phyloP scores from a whole-genome alignment of 148 eudicot genomes.

The Rheum nobile region DNA sequence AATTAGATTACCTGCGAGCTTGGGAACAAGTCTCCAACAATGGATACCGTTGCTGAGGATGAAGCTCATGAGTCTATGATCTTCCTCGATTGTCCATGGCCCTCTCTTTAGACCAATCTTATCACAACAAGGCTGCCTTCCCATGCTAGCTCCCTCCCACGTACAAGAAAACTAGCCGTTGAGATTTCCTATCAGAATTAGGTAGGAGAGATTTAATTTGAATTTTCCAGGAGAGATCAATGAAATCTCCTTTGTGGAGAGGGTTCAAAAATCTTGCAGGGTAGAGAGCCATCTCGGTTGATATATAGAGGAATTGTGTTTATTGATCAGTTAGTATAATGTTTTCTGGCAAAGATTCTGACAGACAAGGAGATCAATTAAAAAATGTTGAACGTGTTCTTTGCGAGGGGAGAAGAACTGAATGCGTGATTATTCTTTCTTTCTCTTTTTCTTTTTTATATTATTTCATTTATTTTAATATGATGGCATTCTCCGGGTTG shows the following conservation, averaged over 20 bases:
- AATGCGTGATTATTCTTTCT: neutral
- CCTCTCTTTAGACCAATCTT: conserved; percentile 67
- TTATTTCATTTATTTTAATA: neutral
- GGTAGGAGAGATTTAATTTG: neutral
- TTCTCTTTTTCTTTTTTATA: neutral
- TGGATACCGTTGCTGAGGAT: conserved; percentile 57
- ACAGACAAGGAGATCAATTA: neutral
- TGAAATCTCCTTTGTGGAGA: neutral
- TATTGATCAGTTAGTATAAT: neutral
- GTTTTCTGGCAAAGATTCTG: conserved; percentile 6
- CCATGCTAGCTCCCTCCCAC: conserved; percentile 24
- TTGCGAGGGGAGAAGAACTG: conserved; percentile 2
- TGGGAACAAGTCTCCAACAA: conserved; percentile 66
- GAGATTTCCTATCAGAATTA: neutral
- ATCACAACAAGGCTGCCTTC: conserved; percentile 79
- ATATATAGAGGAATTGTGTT: neutral
- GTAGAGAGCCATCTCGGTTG: neutral
- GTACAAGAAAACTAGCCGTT: neutral
- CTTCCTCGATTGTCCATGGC: conserved; percentile 83
- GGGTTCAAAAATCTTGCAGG: conserved; percentile 5
- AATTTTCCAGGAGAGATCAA: neutral
- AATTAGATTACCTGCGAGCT: conserved; percentile 45
- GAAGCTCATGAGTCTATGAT: conserved; percentile 54
- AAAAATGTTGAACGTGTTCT: neutral
- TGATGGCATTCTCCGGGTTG: neutral